Evolutionary conservation across 2,329 filamentous ascomycete species (phyloP).

Genomic region (Corinectria fuckeliana): DNA sequence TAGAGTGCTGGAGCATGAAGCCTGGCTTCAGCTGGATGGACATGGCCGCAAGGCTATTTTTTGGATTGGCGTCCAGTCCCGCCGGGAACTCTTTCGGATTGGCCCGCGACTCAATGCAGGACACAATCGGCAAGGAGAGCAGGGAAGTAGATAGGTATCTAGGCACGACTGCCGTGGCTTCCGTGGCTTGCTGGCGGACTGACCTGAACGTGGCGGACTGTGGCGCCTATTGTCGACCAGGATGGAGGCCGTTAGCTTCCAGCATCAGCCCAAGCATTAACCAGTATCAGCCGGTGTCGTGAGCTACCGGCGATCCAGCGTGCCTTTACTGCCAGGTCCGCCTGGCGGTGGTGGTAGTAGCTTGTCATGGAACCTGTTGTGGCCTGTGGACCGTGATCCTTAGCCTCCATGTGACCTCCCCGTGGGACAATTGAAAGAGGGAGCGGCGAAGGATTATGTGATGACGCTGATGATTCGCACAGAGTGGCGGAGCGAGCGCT

Average conservation of each 20-base stretch:
- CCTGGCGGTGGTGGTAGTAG: neutral
- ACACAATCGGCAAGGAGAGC: constrained; percentile 5
- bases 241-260: constrained; percentile 6
- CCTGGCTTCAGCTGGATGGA: neutral
- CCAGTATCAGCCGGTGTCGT: constrained; percentile 1
- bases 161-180: constrained; percentile 15
- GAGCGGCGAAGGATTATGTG: neutral
- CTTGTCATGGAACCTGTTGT: neutral
- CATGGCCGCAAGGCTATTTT: neutral
- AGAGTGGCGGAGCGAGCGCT: constrained; percentile 12
- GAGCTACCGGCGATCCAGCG: neutral
- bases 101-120: neutral
- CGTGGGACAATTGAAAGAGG: neutral
- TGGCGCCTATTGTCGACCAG: constrained; percentile 27
- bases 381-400: no score
- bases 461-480: no score
- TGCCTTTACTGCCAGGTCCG: neutral
- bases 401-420: neutral
- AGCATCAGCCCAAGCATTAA: neutral
- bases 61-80: neutral
- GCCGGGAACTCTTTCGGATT: neutral
- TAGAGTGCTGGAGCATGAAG: neutral
- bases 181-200: constrained; percentile 26
- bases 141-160: neutral
- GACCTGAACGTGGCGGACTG: constrained; percentile 30